phyloP scores from a whole-genome alignment of 495 filamentous ascomycete species.

The Penicillium mononematosum region DNA sequence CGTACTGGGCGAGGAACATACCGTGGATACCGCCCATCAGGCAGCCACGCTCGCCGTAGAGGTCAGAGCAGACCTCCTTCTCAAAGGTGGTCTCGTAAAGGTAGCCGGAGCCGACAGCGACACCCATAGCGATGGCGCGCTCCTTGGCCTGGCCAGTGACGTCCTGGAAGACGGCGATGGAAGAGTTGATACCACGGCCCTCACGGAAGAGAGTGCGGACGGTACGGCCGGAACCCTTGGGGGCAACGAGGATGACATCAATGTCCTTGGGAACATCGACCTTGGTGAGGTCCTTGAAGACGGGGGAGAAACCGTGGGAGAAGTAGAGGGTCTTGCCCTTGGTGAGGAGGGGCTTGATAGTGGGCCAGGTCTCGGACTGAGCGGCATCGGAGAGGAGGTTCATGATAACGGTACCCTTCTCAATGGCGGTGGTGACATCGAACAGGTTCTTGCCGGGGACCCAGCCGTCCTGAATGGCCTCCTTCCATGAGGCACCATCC shows the following conservation, averaged over 20 bases:
- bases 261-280: slow-evolving; percentile 93
- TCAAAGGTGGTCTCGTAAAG: slow-evolving; percentile 99
- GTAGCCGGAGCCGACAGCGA: slow-evolving; percentile 94
- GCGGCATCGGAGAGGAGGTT: slow-evolving; percentile 97
- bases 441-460: slow-evolving; percentile 97
- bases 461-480: slow-evolving; percentile 96
- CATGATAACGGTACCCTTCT: slow-evolving; percentile 94
- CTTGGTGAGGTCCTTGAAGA: slow-evolving; percentile 99
- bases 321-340: slow-evolving; percentile 99
- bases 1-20: slow-evolving; percentile 99
- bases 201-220: slow-evolving; percentile 97
- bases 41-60: slow-evolving; percentile 99
- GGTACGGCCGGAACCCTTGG: slow-evolving; percentile 97
- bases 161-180: slow-evolving; percentile 97
- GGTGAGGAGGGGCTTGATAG: slow-evolving; percentile 94
- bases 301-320: slow-evolving; percentile 99
- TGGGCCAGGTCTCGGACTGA: slow-evolving; percentile 96
- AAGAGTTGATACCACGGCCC: slow-evolving; percentile 99
- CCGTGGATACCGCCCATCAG: slow-evolving; percentile 99
- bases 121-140: slow-evolving; percentile 95
- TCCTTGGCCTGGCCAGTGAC: slow-evolving; percentile 97
- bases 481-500: slow-evolving; percentile 96
- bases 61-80: slow-evolving; percentile 99
- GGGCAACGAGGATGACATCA: slow-evolving; percentile 98
- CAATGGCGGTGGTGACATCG: slow-evolving; percentile 92